A percentile compares a stretch with the other conserved stretches of the same genome.
These are phyloP conservation scores for Edaphochlamys debaryana DNA, from an alignment of 139 green algal species.

Conservation along the genomic window DNA sequence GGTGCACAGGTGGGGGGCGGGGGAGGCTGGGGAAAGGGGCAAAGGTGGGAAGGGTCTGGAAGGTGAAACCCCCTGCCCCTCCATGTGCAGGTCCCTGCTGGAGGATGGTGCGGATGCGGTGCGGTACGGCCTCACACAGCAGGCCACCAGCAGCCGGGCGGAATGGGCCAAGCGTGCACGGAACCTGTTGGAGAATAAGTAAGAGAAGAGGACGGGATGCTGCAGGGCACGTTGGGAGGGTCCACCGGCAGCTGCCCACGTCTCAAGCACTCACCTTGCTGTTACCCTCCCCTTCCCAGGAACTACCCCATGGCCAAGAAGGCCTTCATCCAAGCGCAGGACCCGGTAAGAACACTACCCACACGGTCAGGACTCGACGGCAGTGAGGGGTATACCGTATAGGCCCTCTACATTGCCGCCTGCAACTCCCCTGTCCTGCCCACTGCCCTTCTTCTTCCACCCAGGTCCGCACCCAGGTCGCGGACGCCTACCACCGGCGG, in stretches of 20 bases:
- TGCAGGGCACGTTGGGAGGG: no score
- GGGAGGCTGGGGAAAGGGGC: background rate
- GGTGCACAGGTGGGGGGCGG: constrained; percentile 22
- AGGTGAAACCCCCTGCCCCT: no score
- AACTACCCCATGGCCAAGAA: constrained; percentile 49
- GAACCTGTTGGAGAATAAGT: constrained; percentile 40
- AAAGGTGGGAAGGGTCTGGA: no score
- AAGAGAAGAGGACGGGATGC: no score
- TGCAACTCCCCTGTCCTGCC: no score
- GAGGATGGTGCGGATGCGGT: constrained; percentile 44
- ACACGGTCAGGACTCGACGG: background rate
- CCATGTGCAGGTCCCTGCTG: constrained; percentile 32
- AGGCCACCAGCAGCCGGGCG: constrained; percentile 35
- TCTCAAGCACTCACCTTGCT: no score
- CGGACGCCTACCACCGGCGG: constrained; percentile 26
- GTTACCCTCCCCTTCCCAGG: no score
- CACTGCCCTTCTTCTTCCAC: background rate
- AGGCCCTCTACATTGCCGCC: background rate
- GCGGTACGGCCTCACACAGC: constrained; percentile 40
- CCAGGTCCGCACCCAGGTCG: constrained; percentile 28
- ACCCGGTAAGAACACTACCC: background rate
- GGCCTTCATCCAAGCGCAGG: constrained; percentile 37
- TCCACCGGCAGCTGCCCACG: no score
- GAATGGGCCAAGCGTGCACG: constrained; percentile 50
- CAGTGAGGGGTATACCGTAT: background rate